Conservation (phyloP, 257 asterid species). For the Primulina tabacum region DNA sequence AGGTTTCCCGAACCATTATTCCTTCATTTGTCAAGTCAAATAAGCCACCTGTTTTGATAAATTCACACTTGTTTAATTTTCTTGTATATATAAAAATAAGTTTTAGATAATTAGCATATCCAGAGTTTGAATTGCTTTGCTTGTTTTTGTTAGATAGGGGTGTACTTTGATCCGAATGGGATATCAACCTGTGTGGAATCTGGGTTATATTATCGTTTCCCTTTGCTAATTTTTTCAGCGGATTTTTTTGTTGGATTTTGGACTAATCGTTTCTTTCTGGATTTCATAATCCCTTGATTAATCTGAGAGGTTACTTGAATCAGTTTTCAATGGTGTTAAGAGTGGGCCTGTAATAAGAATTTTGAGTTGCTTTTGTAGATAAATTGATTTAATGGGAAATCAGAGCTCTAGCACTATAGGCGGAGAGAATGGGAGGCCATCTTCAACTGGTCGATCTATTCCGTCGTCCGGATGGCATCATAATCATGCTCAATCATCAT, state of each 20-base stretch:
- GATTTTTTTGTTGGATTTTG: constrained; percentile 20
- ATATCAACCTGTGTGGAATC: neutral
- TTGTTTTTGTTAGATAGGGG: no score
- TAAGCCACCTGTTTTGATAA: constrained; percentile 19
- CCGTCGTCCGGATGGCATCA: constrained; percentile 50
- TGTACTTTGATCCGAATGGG: neutral
- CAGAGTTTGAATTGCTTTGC: neutral
- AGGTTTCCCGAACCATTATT: constrained; percentile 10
- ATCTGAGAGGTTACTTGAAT: constrained; percentile 29
- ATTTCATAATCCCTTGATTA: constrained; percentile 9
- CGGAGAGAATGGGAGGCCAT: constrained; percentile 48
- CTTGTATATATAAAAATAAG: neutral
- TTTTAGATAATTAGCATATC: neutral
- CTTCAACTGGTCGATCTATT: constrained; percentile 41
- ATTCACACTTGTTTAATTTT: constrained; percentile 30
- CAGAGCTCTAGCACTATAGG: constrained; percentile 54
- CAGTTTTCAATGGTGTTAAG: constrained; percentile 1
- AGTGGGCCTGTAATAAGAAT: constrained; percentile 21
- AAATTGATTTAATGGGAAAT: constrained; percentile 66
- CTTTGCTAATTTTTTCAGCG: neutral
- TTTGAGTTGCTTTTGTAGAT: constrained; percentile 24
- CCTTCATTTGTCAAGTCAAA: neutral
- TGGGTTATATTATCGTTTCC: neutral
- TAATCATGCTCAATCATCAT: constrained; percentile 37
- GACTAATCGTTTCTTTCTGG: constrained; percentile 3